Percentiles rank a stretch among this genome's conserved stretches.
Evolutionary conservation across 164 flowering plant species (phyloP).

Genomic region (Akebia trifoliata): DNA sequence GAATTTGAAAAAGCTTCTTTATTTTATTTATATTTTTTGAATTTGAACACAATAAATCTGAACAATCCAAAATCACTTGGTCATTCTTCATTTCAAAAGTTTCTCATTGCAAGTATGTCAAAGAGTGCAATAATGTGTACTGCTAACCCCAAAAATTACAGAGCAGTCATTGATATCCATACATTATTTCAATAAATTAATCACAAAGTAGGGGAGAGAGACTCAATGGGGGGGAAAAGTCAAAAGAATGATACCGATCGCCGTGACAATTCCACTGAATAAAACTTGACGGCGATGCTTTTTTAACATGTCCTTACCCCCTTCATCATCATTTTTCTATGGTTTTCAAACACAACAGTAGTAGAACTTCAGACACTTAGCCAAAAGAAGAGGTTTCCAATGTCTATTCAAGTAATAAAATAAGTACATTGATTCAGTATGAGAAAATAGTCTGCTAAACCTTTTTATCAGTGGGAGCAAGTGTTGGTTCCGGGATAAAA

Average conservation of each 20-base stretch:
- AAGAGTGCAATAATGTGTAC: too few relatives aligned
- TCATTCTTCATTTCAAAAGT: too few relatives aligned
- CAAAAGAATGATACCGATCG: conserved; percentile 50
- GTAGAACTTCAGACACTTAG: not conserved
- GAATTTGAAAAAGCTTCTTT: too few relatives aligned
- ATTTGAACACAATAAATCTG: too few relatives aligned
- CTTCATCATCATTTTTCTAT: conserved; percentile 59
- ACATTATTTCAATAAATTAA: not conserved
- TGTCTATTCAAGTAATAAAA: not conserved
- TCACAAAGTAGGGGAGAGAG: not conserved
- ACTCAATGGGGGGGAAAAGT: not conserved
- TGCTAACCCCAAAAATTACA: too few relatives aligned
- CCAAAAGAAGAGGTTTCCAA: not conserved
- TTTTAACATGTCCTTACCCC: conserved; percentile 72
- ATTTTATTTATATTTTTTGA: too few relatives aligned
- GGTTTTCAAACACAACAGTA: conserved; percentile 13
- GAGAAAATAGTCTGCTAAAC: conserved; percentile 23
- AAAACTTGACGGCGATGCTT: conserved; percentile 91
- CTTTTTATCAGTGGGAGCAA: conserved; percentile 56
- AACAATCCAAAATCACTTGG: too few relatives aligned
- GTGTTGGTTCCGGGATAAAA: conserved; percentile 86
- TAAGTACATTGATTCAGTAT: not conserved
- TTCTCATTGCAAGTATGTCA: too few relatives aligned
- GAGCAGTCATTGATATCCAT: not conserved
- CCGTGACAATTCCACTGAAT: conserved; percentile 89